phyloP scores from a whole-genome alignment of 2,329 filamentous ascomycete species.

The Colletotrichum tabaci region DNA sequence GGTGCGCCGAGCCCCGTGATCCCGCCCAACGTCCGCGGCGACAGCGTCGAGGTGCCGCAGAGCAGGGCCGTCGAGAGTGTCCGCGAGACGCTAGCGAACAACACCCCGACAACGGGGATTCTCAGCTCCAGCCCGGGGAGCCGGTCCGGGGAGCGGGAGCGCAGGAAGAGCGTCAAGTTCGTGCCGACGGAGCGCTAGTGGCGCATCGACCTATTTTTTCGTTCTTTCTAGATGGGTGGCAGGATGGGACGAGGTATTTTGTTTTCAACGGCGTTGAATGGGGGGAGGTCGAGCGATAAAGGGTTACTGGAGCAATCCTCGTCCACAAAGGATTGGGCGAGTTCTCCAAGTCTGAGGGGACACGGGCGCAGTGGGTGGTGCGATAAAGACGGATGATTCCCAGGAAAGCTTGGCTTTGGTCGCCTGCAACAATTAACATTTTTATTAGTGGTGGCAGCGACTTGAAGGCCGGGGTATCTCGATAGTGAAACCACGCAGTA shows the following conservation, averaged over 20 bases:
- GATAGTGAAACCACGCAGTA: conserved; percentile 31
- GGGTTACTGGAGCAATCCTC: background rate
- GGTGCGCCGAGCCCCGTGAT: conserved; percentile 38
- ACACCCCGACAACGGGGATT: conserved; percentile 48
- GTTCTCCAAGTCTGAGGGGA: background rate
- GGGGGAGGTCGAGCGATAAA: no score
- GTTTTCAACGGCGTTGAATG: background rate
- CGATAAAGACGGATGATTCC: background rate
- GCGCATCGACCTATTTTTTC: conserved; percentile 2
- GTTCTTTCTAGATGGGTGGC: conserved; percentile 13
- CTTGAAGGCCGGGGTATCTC: conserved; percentile 36
- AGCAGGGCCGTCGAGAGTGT: conserved; percentile 74
- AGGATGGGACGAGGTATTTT: background rate
- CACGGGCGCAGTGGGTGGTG: conserved; percentile 7
- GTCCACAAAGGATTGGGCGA: background rate
- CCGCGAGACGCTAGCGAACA: conserved; percentile 64
- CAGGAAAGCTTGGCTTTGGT: background rate
- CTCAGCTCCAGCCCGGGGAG: conserved; percentile 67
- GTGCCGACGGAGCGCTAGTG: conserved; percentile 56
- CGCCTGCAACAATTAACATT: conserved; percentile 20
- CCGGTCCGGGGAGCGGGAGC: conserved; percentile 62
- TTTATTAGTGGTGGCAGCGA: conserved; percentile 15
- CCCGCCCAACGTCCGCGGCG: conserved; percentile 57
- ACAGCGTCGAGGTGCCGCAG: conserved; percentile 69
- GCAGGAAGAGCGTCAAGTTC: conserved; percentile 77